Conservation (phyloP, 2,329 filamentous ascomycete genomes). For the Sarocladium brachiariae region DNA sequence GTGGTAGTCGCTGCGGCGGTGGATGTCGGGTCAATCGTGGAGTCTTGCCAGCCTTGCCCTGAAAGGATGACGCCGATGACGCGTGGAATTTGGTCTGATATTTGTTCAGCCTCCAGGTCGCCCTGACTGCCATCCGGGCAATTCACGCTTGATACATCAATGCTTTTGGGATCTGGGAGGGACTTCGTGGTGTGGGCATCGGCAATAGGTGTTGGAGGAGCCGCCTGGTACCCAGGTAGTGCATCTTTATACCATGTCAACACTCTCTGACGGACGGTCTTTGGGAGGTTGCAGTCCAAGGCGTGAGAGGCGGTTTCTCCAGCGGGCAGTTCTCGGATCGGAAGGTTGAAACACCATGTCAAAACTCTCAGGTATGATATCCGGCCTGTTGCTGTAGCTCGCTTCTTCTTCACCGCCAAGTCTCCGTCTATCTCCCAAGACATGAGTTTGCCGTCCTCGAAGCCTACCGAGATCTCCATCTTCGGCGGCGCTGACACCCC, state of each 20-base stretch:
- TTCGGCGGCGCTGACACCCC: slow-evolving; percentile 24
- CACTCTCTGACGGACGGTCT: neutral
- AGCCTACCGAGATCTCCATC: slow-evolving; percentile 28
- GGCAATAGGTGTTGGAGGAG: neutral
- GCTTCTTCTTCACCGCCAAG: slow-evolving; percentile 18
- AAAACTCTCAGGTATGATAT: slow-evolving; percentile 26
- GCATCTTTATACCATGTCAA: neutral
- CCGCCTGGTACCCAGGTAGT: neutral
- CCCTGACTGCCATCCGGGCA: neutral
- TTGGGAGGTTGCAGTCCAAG: neutral
- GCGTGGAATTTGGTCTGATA: neutral
- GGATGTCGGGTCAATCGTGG: slow-evolving; percentile 10
- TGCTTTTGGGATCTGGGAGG: neutral
- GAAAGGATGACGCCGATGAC: slow-evolving; percentile 12
- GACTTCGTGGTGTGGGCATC: neutral
- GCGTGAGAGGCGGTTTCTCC: slow-evolving; percentile 11
- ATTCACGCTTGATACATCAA: neutral
- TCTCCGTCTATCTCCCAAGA: slow-evolving; percentile 30
- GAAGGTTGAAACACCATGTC: slow-evolving; percentile 27
- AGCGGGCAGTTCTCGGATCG: slow-evolving; percentile 14
- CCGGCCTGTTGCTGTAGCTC: slow-evolving; percentile 15
- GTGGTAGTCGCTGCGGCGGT: neutral
- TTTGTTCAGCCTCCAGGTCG: neutral
- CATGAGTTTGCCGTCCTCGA: slow-evolving; percentile 25
- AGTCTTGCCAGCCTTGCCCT: slow-evolving; percentile 9